These are phyloP conservation scores for Heliocybe sulcata DNA, from an alignment of 1,284 basidiomycete species.

Conservation along the genomic window DNA sequence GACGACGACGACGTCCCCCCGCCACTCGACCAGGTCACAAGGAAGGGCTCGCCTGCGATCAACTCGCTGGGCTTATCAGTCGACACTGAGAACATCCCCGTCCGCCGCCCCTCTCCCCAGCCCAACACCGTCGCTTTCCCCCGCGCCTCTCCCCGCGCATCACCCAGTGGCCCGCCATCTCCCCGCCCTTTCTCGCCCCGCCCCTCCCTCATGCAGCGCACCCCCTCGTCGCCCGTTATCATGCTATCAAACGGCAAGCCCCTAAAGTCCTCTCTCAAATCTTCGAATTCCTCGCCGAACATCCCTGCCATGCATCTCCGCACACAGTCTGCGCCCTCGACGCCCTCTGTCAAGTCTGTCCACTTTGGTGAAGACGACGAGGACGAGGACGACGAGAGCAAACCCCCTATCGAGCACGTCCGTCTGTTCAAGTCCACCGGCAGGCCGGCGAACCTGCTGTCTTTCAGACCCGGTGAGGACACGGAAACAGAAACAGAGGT, in stretches of 20 bases:
- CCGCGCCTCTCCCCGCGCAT: background rate
- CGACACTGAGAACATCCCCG: background rate
- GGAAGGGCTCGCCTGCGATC: background rate
- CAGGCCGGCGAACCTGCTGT: slow-evolving; percentile 63
- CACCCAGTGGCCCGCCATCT: background rate
- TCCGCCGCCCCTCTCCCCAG: background rate
- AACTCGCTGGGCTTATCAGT: background rate
- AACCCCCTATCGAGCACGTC: slow-evolving; percentile 77
- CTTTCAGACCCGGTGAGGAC: slow-evolving; percentile 44
- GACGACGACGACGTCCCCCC: background rate
- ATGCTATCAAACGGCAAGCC: slow-evolving; percentile 84
- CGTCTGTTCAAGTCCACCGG: slow-evolving; percentile 80
- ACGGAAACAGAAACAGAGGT: slow-evolving; percentile 76
- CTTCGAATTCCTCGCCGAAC: slow-evolving; percentile 48
- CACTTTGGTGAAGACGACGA: slow-evolving; percentile 74
- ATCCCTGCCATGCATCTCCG: slow-evolving; percentile 36
- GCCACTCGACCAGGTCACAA: background rate
- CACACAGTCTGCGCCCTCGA: slow-evolving; percentile 60
- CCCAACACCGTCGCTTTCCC: background rate
- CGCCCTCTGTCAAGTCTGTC: slow-evolving; percentile 75
- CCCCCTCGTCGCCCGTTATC: slow-evolving; percentile 15
- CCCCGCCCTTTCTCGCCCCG: background rate
- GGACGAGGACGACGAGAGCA: slow-evolving; percentile 58
- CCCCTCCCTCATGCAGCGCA: background rate
- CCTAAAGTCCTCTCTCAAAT: slow-evolving; percentile 85